phyloP scores from a whole-genome alignment of 2,329 filamentous ascomycete genomes.

The Penicillium italicum region DNA sequence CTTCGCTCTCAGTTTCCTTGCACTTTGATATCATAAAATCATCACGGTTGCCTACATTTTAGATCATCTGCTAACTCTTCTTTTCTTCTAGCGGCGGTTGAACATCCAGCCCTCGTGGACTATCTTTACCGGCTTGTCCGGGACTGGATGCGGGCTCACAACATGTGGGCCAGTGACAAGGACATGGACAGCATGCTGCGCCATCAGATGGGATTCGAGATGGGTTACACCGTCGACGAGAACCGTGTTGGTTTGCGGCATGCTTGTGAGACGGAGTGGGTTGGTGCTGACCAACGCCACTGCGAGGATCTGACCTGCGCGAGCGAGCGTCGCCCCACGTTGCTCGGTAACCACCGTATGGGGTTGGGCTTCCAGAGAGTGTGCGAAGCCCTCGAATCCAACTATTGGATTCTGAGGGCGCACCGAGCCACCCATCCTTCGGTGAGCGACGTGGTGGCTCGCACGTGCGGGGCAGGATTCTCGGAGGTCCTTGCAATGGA shows the following conservation, averaged over 20 bases:
- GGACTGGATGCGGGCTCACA: slow-evolving; percentile 25
- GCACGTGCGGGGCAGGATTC: slow-evolving; percentile 31
- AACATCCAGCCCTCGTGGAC: slow-evolving; percentile 24
- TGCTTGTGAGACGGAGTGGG: slow-evolving; percentile 35
- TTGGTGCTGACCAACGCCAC: slow-evolving; percentile 22
- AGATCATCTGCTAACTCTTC: slow-evolving; percentile 2
- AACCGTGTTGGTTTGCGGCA: slow-evolving; percentile 23
- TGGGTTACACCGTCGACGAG: slow-evolving; percentile 16
- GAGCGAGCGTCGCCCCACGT: slow-evolving; percentile 17
- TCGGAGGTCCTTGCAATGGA: slow-evolving; percentile 25
- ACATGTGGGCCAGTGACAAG: slow-evolving; percentile 3
- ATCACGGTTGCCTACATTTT: not conserved
- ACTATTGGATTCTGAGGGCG: slow-evolving; percentile 32
- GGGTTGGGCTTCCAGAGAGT: slow-evolving; percentile 17
- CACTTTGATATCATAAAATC: not conserved
- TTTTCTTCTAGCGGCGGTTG: slow-evolving; percentile 23
- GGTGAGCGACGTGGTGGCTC: slow-evolving; percentile 18
- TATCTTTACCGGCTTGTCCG: slow-evolving; percentile 37
- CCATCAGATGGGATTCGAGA: slow-evolving; percentile 27
- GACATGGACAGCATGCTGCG: slow-evolving; percentile 22
- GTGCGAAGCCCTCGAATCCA: slow-evolving; percentile 25
- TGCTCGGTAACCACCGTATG: slow-evolving; percentile 18
- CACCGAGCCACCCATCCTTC: slow-evolving; percentile 31
- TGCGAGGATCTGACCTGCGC: slow-evolving; percentile 28
- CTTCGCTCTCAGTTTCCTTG: not conserved